Evolutionary conservation across 73 alveolate species (phyloP), one percentile per base, ranked within the genome.

Genomic region (Urostyla sp.): DNA sequence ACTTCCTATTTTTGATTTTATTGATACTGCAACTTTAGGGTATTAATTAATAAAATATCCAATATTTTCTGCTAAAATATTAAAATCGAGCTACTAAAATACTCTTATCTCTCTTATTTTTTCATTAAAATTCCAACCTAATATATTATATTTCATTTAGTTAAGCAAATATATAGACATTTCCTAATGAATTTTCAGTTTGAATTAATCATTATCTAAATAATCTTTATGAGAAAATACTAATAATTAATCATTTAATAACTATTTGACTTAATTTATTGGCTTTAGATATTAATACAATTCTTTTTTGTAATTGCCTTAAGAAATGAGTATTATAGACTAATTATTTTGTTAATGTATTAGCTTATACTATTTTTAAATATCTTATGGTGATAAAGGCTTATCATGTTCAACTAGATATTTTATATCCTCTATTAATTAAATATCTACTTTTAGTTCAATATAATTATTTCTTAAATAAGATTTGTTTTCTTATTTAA

Each of bases 81-180:
- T 40, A 20, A 23, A 7, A 69, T 45, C 69, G 34, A 69, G 8
- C 3, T 40, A 40, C 18, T 51, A 57, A 10, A n/a, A 27, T 23
- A 63, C 46, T 54, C 23, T 69, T n/a, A 69, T 0, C 6, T 3
- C 27, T 20, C 44, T 40, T 55, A 69, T 46, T 48, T 49, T 69
- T 55, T 69, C 83, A 48, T 49, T 69, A 23, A 46, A 69, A 31
- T 69, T 69, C 83, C 83, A 69, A 1, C 72, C 83, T 40, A 69
- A 6, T 21, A 69, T 13, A 2, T 35, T 69, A 16, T 23, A 69
- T 28, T 49, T 69, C 50, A 69, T 24, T 16, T 49, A 28, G 0
- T 1, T 15, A 3, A 48, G 54, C 69, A 69, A 48, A 23, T 48
- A 16, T 10, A 23, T 2, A 7, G 83, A 24, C 21, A 49, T 8